phyloP scores from a whole-genome alignment of 2,329 filamentous ascomycete genomes.

The Diaporthe batatas region DNA sequence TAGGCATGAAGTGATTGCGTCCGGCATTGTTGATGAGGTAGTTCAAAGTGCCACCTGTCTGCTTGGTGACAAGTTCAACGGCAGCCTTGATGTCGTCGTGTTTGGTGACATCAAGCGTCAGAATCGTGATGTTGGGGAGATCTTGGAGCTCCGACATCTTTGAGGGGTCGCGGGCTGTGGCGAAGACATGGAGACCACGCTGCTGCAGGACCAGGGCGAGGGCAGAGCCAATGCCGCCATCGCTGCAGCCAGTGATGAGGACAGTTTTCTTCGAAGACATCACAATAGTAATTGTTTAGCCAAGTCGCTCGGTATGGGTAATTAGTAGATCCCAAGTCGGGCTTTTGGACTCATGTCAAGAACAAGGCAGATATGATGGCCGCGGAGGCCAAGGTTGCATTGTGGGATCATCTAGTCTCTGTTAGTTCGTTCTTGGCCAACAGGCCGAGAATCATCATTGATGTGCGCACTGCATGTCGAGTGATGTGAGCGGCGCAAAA shows the following conservation, averaged over 20 bases:
- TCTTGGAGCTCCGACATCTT: slow-evolving; percentile 46
- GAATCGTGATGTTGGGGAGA: slow-evolving; percentile 45
- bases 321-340: not conserved
- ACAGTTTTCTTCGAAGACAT: slow-evolving; percentile 46
- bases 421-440: not conserved
- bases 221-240: slow-evolving; percentile 48
- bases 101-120: slow-evolving; percentile 47
- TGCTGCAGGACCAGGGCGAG: slow-evolving; percentile 46
- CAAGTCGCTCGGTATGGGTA: not conserved
- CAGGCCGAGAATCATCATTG: not conserved
- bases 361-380: not conserved
- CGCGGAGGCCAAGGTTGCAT: not conserved
- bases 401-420: not conserved
- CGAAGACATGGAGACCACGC: slow-evolving; percentile 47
- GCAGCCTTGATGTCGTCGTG: slow-evolving; percentile 44
- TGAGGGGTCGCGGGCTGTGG: slow-evolving; percentile 46
- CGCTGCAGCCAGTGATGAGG: slow-evolving; percentile 49
- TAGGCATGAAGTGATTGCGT: slow-evolving; percentile 48
- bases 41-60: slow-evolving; percentile 46
- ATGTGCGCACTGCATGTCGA: no score
- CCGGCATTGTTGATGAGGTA: slow-evolving; percentile 48
- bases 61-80: slow-evolving; percentile 43
- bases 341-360: not conserved
- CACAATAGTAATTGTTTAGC: not conserved
- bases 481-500: no score